Conservation (phyloP, 805 yeast species). For the Yarrowia sp. region DNA sequence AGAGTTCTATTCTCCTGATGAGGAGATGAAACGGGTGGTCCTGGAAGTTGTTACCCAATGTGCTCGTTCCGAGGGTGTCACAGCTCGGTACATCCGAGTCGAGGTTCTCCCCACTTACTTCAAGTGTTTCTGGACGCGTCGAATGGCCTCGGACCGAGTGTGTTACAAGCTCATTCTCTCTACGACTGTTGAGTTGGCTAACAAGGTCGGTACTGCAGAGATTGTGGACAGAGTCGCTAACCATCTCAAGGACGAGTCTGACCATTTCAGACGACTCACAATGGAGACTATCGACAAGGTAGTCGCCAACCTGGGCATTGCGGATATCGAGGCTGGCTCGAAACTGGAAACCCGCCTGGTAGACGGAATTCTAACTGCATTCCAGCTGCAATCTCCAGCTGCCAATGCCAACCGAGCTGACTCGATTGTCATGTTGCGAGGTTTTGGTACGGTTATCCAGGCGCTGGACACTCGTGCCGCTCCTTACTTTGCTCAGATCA, state of each 20-base stretch:
- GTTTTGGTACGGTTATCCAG: slow-evolving; percentile 59
- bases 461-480: slow-evolving; percentile 61
- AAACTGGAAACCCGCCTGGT: slow-evolving; percentile 62
- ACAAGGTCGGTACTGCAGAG: slow-evolving; percentile 60
- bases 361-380: slow-evolving; percentile 73
- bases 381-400: slow-evolving; percentile 64
- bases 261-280: slow-evolving; percentile 73
- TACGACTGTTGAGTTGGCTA: slow-evolving; percentile 64
- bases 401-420: slow-evolving; percentile 35
- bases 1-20: slow-evolving; percentile 79
- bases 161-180: slow-evolving; percentile 60
- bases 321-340: slow-evolving; percentile 52
- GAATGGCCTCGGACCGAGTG: slow-evolving; percentile 57
- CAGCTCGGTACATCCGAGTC: slow-evolving; percentile 46
- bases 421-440: slow-evolving; percentile 54
- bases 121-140: slow-evolving; percentile 72
- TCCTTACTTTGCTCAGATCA: slow-evolving; percentile 69
- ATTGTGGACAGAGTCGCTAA: slow-evolving; percentile 56
- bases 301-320: slow-evolving; percentile 48
- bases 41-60: slow-evolving; percentile 65
- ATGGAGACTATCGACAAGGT: slow-evolving; percentile 64
- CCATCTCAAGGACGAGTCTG: slow-evolving; percentile 76
- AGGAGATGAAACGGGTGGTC: slow-evolving; percentile 77
- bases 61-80: slow-evolving; percentile 56
- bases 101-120: slow-evolving; percentile 62